Evolutionary conservation across 768 basidiomycete species (phyloP).

Genomic region (Mycena filopes): DNA sequence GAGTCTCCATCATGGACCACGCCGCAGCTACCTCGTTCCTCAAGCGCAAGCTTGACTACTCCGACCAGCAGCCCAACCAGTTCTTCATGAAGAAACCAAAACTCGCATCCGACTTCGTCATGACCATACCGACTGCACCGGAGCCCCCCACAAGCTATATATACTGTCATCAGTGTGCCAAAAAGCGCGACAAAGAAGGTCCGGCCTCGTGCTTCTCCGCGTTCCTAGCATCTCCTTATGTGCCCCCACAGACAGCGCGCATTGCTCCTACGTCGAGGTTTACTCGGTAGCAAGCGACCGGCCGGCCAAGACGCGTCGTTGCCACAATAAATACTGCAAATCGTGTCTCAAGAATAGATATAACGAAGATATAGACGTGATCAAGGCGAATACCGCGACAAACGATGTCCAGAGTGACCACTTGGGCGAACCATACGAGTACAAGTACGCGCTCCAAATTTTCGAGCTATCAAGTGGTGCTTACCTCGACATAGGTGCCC

Average conservation of each 20-base stretch:
- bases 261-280: constrained; percentile 48
- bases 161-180: constrained; percentile 80
- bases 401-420: constrained; percentile 31
- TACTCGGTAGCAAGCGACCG: constrained; percentile 33
- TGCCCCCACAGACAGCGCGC: constrained; percentile 42
- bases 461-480: not conserved
- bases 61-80: constrained; percentile 40
- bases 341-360: constrained; percentile 77
- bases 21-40: constrained; percentile 40
- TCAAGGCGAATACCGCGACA: constrained; percentile 44
- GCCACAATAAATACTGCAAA: constrained; percentile 70
- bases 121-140: constrained; percentile 29
- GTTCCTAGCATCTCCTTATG: constrained; percentile 11
- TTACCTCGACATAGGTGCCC: constrained; percentile 65
- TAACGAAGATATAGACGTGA: constrained; percentile 57
- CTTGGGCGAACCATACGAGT: constrained; percentile 52
- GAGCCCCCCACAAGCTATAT: constrained; percentile 44
- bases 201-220: constrained; percentile 13
- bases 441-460: constrained; percentile 54
- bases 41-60: constrained; percentile 64
- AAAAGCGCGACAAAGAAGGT: constrained; percentile 63
- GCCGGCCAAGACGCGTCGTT: constrained; percentile 51
- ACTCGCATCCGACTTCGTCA: constrained; percentile 31
- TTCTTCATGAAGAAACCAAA: constrained; percentile 31
- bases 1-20: constrained; percentile 36